Conservation (phyloP, 441 rosid species). For the Dalechampia spathulata region DNA sequence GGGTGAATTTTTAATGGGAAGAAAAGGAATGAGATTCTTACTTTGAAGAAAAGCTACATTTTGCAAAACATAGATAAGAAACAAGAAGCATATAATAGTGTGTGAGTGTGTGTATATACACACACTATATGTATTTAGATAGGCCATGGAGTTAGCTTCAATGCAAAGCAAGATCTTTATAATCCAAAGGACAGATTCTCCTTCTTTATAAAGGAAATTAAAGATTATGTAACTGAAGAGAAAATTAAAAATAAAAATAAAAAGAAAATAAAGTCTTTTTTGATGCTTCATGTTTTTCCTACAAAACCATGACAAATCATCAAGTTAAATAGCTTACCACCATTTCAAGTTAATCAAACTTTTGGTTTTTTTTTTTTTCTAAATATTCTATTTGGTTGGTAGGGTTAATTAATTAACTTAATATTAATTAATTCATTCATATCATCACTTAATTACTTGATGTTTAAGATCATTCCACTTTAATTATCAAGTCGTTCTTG, state of each 20-base stretch:
- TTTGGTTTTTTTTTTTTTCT: too few species aligned
- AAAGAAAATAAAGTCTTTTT: neutral
- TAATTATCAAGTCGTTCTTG: neutral
- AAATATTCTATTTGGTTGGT: neutral
- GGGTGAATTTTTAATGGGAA: conserved; percentile 8
- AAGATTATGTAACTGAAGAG: neutral
- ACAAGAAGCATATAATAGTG: conserved; percentile 30
- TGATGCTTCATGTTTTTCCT: conserved; percentile 28
- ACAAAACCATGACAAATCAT: neutral
- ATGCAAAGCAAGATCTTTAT: conserved; percentile 29
- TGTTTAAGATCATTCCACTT: too few species aligned
- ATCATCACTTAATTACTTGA: too few species aligned
- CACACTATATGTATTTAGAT: neutral
- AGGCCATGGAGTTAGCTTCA: conserved; percentile 20
- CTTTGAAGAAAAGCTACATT: conserved; percentile 27
- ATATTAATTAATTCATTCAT: too few species aligned
- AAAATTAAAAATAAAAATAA: neutral
- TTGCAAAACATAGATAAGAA: conserved; percentile 17
- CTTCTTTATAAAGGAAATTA: conserved; percentile 7
- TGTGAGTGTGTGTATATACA: conserved; percentile 4
- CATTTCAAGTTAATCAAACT: conserved; percentile 11
- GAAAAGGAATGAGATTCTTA: conserved; percentile 28
- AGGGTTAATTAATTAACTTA: neutral
- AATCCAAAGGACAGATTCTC: conserved; percentile 25
- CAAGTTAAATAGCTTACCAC: neutral